phyloP scores from a whole-genome alignment of 768 basidiomycete genomes.

The Russula ochroleuca region DNA sequence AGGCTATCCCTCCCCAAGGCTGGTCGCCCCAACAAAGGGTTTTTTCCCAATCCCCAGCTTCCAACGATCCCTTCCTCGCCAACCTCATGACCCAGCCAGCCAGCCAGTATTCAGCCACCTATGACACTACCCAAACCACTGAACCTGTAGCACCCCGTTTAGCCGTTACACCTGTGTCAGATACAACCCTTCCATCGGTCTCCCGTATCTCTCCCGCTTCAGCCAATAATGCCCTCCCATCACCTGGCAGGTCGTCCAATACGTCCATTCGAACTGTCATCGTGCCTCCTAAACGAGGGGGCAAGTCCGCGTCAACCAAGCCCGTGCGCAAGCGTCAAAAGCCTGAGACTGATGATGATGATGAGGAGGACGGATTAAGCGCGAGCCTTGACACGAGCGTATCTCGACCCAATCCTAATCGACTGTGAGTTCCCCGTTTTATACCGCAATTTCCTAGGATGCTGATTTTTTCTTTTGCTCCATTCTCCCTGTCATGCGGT shows the following conservation, averaged over 20 bases:
- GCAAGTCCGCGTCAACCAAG: background rate
- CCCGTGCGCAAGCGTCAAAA: constrained; percentile 9
- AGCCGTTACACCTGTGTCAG: constrained; percentile 10
- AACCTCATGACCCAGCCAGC: background rate
- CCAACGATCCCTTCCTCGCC: background rate
- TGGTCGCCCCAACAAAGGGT: background rate
- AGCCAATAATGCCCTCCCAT: constrained; percentile 8
- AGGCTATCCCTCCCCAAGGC: background rate
- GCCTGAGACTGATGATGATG: constrained; percentile 17
- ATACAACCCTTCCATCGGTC: background rate
- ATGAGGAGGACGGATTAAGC: constrained; percentile 3
- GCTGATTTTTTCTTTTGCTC: constrained; percentile 3
- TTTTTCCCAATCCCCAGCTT: background rate
- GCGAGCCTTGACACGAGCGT: background rate
- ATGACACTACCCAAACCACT: background rate
- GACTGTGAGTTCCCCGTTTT: constrained; percentile 17
- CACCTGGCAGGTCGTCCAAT: constrained; percentile 7
- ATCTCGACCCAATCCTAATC: constrained; percentile 17
- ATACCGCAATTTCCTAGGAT: background rate
- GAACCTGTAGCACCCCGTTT: constrained; percentile 8
- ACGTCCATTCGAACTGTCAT: constrained; percentile 1
- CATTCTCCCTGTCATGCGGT: background rate
- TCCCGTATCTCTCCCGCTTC: constrained; percentile 13
- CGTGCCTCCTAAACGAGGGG: background rate
- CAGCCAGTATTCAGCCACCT: background rate